A percentile compares a stretch with the other conserved stretches of the same genome.
Conservation (phyloP, 176 grass and related monocot species). For the Carex myosuroides region DNA sequence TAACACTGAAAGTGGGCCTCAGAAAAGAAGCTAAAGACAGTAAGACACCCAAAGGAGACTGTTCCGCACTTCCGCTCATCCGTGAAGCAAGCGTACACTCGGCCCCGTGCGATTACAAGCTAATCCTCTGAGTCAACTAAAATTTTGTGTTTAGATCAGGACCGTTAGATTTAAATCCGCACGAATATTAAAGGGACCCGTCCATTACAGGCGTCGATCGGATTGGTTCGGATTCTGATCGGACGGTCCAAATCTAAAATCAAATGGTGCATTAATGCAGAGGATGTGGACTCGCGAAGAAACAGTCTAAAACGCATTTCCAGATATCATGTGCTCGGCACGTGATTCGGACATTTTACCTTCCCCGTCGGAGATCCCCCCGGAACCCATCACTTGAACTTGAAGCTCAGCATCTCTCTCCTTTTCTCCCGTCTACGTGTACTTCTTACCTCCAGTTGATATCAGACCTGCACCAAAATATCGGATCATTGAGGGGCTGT, state of each 20-base stretch:
- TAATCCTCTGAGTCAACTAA: too few species aligned
- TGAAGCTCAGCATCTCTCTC: background rate
- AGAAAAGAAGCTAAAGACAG: background rate
- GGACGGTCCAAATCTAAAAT: too few species aligned
- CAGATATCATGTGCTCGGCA: slow-evolving; percentile 2
- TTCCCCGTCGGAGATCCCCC: background rate
- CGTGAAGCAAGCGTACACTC: background rate
- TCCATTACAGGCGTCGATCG: too few species aligned
- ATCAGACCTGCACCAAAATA: background rate
- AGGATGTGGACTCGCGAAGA: background rate
- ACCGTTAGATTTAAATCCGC: too few species aligned
- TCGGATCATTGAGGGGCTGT: background rate
- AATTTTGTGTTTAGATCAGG: too few species aligned
- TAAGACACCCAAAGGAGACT: background rate
- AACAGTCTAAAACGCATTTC: background rate
- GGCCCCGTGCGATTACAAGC: background rate
- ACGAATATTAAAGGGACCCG: too few species aligned
- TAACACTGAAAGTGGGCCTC: background rate
- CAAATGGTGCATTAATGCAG: too few species aligned
- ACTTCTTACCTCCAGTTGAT: background rate
- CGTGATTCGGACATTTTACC: background rate
- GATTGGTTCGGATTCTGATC: too few species aligned
- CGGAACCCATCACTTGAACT: background rate
- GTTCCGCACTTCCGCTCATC: background rate
- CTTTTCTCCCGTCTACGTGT: background rate